Conservation (phyloP, 495 filamentous ascomycete genomes). For the Beverwykella pulmonaria region DNA sequence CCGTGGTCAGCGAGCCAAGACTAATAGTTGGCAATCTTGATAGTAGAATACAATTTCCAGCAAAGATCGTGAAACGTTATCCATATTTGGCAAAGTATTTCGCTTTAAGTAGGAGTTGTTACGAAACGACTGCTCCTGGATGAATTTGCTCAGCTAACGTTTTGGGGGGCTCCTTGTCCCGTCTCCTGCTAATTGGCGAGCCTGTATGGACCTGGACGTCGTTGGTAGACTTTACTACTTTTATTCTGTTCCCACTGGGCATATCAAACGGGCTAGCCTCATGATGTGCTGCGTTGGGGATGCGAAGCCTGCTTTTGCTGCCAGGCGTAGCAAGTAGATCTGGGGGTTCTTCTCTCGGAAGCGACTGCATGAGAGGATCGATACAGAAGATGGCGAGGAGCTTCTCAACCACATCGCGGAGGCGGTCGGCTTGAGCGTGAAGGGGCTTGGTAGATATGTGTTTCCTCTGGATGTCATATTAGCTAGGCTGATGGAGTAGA, state of each 20-base stretch:
- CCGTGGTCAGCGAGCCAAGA: no score
- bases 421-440: conserved; percentile 35
- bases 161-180: neutral
- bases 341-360: neutral
- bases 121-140: no score
- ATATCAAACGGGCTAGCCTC: conserved; percentile 27
- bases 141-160: no score
- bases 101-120: no score
- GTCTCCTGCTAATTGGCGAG: conserved; percentile 7
- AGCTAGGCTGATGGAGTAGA: neutral
- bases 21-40: no score
- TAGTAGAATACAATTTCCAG: no score
- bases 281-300: conserved; percentile 3
- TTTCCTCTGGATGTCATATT: conserved; percentile 40
- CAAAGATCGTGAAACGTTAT: no score
- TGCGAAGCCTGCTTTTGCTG: neutral
- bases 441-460: conserved; percentile 46
- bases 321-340: conserved; percentile 24
- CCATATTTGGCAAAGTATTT: no score
- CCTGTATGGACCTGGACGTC: neutral
- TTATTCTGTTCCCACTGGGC: neutral
- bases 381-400: conserved; percentile 50
- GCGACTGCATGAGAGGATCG: conserved; percentile 41
- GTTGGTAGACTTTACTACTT: neutral
- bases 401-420: conserved; percentile 50